phyloP scores from a whole-genome alignment of 441 rosid species.

The Daphne laureola region DNA sequence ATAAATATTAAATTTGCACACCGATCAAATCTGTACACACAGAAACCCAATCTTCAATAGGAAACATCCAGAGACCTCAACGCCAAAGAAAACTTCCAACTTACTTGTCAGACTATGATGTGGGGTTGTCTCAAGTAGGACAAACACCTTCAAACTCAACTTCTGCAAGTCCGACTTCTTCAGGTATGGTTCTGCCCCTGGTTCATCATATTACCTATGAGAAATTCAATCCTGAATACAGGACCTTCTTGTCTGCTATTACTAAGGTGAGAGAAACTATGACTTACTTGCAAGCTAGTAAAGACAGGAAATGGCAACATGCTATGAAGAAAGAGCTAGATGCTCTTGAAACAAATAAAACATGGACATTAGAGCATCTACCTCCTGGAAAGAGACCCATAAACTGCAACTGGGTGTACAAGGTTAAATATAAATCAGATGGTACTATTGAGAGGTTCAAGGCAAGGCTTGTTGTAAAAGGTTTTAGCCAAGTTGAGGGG shows the following conservation, averaged over 20 bases:
- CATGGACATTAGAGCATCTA: neutral
- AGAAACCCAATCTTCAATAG: neutral
- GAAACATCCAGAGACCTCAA: neutral
- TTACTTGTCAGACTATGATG: neutral
- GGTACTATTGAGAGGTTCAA: slow-evolving; percentile 4
- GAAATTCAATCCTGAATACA: neutral
- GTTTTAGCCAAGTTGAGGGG: slow-evolving; percentile 5
- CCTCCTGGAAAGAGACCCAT: neutral
- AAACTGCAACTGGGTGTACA: slow-evolving; percentile 7
- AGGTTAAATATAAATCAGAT: neutral
- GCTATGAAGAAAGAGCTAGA: slow-evolving; percentile 3
- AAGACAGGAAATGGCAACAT: neutral
- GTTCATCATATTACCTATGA: neutral
- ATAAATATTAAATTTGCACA: too few relatives aligned
- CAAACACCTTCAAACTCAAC: neutral
- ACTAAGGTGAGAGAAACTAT: neutral
- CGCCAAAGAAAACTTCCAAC: neutral
- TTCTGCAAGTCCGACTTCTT: neutral
- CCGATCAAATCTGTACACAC: too few relatives aligned
- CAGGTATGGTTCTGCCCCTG: too few relatives aligned
- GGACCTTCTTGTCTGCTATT: neutral
- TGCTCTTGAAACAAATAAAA: slow-evolving; percentile 8
- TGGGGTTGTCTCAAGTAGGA: neutral
- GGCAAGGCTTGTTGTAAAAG: neutral
- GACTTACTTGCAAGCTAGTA: neutral